Conservation (phyloP, 2,329 filamentous ascomycete genomes). For the Thelonectria discophora region DNA sequence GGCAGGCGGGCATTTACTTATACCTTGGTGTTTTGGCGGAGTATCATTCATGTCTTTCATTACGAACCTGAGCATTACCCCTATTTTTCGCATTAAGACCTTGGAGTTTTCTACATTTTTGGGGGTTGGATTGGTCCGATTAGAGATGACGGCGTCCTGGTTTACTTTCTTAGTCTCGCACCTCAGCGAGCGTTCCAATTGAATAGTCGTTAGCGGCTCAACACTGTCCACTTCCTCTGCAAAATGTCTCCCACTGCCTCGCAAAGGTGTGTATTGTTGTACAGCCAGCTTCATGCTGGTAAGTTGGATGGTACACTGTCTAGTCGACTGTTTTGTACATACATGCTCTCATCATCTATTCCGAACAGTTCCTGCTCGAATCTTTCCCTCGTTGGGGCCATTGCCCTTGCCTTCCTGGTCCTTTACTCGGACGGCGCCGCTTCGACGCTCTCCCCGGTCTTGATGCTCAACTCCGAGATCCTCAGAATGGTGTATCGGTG, state of each 20-base stretch:
- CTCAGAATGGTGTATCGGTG: slow-evolving; percentile 86
- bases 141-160: slow-evolving; percentile 34
- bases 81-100: slow-evolving; percentile 30
- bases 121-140: slow-evolving; percentile 27
- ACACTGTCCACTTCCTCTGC: slow-evolving; percentile 4
- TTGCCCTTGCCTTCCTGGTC: slow-evolving; percentile 17
- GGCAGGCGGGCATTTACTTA: slow-evolving; percentile 32
- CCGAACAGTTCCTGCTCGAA: slow-evolving; percentile 17
- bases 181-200: slow-evolving; percentile 31
- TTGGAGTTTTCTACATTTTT: slow-evolving; percentile 22
- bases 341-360: slow-evolving; percentile 30
- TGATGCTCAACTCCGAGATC: slow-evolving; percentile 82
- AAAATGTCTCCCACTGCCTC: slow-evolving; percentile 11
- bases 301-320: slow-evolving; percentile 37
- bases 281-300: slow-evolving; percentile 43
- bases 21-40: slow-evolving; percentile 45
- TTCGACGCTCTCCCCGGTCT: slow-evolving; percentile 53
- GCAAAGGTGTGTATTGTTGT: slow-evolving; percentile 40
- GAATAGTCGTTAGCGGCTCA: slow-evolving; percentile 35
- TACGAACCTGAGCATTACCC: slow-evolving; percentile 34
- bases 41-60: slow-evolving; percentile 42
- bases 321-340: slow-evolving; percentile 41
- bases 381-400: slow-evolving; percentile 2
- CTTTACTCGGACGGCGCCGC: slow-evolving; percentile 24
- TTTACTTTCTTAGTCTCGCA: slow-evolving; percentile 15